These are phyloP conservation scores for Funneliformis caledonium DNA, from an alignment of 371 early-diverging fungal genomes.

Conservation along the genomic window DNA sequence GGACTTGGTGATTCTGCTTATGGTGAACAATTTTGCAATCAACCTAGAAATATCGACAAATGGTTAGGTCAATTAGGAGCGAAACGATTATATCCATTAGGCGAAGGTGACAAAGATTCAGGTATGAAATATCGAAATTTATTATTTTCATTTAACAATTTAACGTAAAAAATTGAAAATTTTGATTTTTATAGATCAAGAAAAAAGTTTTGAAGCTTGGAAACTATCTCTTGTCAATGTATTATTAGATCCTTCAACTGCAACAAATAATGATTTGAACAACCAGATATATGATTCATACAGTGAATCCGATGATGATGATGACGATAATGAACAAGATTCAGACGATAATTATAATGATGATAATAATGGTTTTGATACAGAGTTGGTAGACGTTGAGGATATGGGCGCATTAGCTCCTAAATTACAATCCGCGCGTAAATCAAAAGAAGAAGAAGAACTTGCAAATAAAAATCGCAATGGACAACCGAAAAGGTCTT, in stretches of 20 bases:
- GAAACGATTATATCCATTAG: conserved; percentile 67
- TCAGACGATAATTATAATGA: neutral
- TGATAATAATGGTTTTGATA: conserved; percentile 46
- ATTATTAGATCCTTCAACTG: conserved; percentile 51
- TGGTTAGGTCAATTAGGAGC: conserved; percentile 73
- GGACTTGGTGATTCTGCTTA: conserved; percentile 80
- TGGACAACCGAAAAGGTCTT: conserved; percentile 56
- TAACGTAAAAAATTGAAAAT: neutral
- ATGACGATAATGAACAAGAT: neutral
- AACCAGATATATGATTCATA: conserved; percentile 42
- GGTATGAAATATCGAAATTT: conserved; percentile 22
- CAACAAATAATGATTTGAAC: conserved; percentile 19
- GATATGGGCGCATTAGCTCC: conserved; percentile 73
- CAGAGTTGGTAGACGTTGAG: conserved; percentile 77
- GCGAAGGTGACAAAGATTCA: conserved; percentile 69
- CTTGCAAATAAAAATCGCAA: conserved; percentile 55
- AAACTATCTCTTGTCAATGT: conserved; percentile 53
- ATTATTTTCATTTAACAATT: neutral
- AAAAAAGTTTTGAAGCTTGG: conserved; percentile 63
- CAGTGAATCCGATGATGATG: conserved; percentile 45
- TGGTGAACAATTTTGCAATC: conserved; percentile 66
- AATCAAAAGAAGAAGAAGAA: conserved; percentile 62
- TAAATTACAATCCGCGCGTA: conserved; percentile 62
- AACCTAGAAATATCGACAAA: conserved; percentile 66
- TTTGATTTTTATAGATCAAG: conserved; percentile 46